A percentile compares a stretch with the other conserved stretches of the same genome.
phyloP scores from a whole-genome alignment of 176 grass and related monocot species.

The Alloteropsis semialata region DNA sequence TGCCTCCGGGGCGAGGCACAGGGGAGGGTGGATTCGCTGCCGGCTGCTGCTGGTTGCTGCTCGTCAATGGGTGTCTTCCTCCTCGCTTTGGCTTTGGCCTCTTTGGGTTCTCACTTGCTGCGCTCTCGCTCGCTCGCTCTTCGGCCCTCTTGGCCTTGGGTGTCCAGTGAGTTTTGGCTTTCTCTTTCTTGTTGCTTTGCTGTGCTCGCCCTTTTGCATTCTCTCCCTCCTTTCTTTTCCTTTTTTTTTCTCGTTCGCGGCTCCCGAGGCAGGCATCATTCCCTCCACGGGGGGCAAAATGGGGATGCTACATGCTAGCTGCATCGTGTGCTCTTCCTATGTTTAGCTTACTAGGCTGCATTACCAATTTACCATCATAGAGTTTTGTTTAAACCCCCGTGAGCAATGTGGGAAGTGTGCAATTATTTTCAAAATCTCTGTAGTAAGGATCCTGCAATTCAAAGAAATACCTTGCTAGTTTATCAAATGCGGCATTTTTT shows the following conservation, averaged over 20 bases:
- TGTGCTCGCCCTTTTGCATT: slow-evolving; percentile 26
- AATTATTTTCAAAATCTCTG: no score
- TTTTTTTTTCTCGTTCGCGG: not conserved
- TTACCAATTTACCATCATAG: no score
- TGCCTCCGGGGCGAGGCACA: not conserved
- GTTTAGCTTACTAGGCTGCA: not conserved
- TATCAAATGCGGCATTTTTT: no score
- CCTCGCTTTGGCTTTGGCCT: slow-evolving; percentile 28
- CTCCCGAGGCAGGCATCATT: slow-evolving; percentile 65
- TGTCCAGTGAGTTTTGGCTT: slow-evolving; percentile 11
- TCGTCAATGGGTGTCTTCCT: slow-evolving; percentile 25
- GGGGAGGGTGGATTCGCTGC: not conserved
- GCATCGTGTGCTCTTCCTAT: not conserved
- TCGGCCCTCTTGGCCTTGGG: not conserved
- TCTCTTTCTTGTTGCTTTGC: slow-evolving; percentile 34
- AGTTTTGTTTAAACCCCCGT: not conserved
- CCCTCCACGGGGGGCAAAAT: slow-evolving; percentile 51
- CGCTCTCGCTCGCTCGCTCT: not conserved
- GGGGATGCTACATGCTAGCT: not conserved
- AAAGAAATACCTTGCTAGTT: no score
- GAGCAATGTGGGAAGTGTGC: not conserved
- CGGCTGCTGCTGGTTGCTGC: not conserved
- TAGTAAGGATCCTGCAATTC: no score
- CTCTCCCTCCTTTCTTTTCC: not conserved
- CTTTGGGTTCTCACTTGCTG: slow-evolving; percentile 19